Conservation (phyloP, 495 filamentous ascomycete species). For the Cairneyella variabilis region DNA sequence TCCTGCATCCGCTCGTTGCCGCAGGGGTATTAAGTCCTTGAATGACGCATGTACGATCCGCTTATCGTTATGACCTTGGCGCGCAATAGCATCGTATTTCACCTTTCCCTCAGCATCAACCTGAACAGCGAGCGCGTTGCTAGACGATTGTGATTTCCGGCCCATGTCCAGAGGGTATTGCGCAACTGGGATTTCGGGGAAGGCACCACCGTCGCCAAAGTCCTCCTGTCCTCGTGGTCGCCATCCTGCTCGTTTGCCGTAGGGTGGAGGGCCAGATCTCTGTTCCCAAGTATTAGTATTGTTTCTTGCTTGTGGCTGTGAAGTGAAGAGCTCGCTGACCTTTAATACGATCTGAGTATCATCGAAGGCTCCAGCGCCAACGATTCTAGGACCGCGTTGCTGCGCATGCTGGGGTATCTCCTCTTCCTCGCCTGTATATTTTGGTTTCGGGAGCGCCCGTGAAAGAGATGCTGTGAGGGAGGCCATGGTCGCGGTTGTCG, state of each 20-base stretch:
- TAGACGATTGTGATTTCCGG: conserved; percentile 65
- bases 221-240: conserved; percentile 82
- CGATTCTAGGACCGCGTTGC: conserved; percentile 71
- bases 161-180: conserved; percentile 97
- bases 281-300: conserved; percentile 33
- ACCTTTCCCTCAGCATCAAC: conserved; percentile 89
- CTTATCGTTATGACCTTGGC: conserved; percentile 78
- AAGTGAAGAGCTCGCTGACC: conserved; percentile 40
- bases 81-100: conserved; percentile 94
- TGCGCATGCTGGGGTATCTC: conserved; percentile 69
- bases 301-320: neutral
- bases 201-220: conserved; percentile 94
- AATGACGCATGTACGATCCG: conserved; percentile 91
- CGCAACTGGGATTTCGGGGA: conserved; percentile 89
- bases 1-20: conserved; percentile 89
- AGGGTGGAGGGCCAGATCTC: conserved; percentile 81
- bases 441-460: conserved; percentile 82
- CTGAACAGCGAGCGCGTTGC: conserved; percentile 87
- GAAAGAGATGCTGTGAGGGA: conserved; percentile 74
- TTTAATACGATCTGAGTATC: conserved; percentile 84
- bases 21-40: conserved; percentile 92
- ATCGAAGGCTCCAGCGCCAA: conserved; percentile 73
- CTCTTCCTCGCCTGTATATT: conserved; percentile 82
- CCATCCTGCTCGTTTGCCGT: conserved; percentile 82
- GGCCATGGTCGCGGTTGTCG: conserved; percentile 46